Base-by-base conservation (phyloP, 148 eudicot species). In the Talinum fruticosum region DNA sequence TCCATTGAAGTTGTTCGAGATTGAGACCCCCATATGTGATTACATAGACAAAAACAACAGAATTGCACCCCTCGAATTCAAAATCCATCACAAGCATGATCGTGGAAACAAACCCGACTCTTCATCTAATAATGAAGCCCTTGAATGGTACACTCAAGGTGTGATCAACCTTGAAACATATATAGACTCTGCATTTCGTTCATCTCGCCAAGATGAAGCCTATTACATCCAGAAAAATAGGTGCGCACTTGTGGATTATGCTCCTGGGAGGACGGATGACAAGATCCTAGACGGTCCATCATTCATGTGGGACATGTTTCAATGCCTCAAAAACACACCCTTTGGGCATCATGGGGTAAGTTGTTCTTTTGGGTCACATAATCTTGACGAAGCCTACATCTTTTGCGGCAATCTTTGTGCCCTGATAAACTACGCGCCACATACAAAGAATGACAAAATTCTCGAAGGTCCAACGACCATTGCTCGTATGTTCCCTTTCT, bases 291-390 rank as follows among this genome's bases (percentile, higher is more conserved):
- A 47, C 7, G 74, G 74, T 45, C 26, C 74, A n/a, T 71, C 8
- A 16, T 19, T 53, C 59, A 16, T 18, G 18, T 18, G 24, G 19
- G 41, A 67, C n/a, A 16, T 35, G 44, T 67, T 67, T 67, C 1
- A 33, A 19, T 16, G 24, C 44, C 44, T 67, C 19, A 67, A 67
- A 23, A 3, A 19, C 38, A 67, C 71, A 1, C 10, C 36, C 8
- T 67, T 67, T 19, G 71, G 44, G 12, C n/a, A 67, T 4, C 21
- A 67, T 34, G 71, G 38, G 0, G 36, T 67, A 33, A 41, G 34
- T 7, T 67, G 71, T 67, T 21, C 71, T 67, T 67, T 67, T 29
- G 71, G 21, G 8, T 67, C 71, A 24, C 71, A 67, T 29, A n/a
- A 67, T 10, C 36, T 1, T 4, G n/a, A 36, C n/a, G 36, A 67